Evolutionary conservation across 1,139 yeast species (phyloP).

Genomic region (Zygosaccharomyces pseudobailii): DNA sequence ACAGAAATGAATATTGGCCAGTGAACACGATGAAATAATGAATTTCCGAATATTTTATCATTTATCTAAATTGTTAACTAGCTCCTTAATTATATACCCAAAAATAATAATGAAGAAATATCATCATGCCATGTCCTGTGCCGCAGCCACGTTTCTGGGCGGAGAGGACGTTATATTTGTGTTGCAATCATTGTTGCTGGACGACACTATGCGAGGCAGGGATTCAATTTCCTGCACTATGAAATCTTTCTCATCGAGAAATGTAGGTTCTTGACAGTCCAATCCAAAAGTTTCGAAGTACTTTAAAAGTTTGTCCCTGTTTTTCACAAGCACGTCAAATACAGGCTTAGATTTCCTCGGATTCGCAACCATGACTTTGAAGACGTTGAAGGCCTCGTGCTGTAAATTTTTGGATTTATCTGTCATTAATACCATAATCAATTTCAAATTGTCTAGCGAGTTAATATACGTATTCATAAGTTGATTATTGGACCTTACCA

Average conservation of each 20-base stretch:
- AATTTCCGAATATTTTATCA: not conserved
- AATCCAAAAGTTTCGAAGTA: constrained; percentile 66
- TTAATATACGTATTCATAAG: constrained; percentile 76
- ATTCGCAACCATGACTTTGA: constrained; percentile 90
- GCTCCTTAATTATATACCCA: not conserved
- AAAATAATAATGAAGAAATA: not conserved
- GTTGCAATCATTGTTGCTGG: constrained; percentile 16
- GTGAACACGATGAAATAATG: not conserved
- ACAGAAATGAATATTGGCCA: constrained; percentile 23
- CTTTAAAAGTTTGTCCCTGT: constrained; percentile 66
- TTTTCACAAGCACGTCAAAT: constrained; percentile 74
- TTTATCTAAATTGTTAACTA: not conserved
- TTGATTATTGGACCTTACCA: constrained; percentile 64
- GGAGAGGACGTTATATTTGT: constrained; percentile 7
- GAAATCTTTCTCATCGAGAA: constrained; percentile 77
- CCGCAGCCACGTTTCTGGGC: constrained; percentile 5
- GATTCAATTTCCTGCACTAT: constrained; percentile 69
- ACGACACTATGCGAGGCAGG: constrained; percentile 48
- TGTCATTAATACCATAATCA: constrained; percentile 78
- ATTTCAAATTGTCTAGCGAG: constrained; percentile 74
- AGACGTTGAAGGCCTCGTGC: constrained; percentile 85
- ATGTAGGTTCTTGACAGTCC: constrained; percentile 56
- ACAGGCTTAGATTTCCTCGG: constrained; percentile 83
- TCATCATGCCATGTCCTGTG: constrained; percentile 3
- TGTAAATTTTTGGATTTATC: constrained; percentile 88